Conservation (phyloP, 371 early-diverging fungal genomes). For the Choanephora cucurbitarum region DNA sequence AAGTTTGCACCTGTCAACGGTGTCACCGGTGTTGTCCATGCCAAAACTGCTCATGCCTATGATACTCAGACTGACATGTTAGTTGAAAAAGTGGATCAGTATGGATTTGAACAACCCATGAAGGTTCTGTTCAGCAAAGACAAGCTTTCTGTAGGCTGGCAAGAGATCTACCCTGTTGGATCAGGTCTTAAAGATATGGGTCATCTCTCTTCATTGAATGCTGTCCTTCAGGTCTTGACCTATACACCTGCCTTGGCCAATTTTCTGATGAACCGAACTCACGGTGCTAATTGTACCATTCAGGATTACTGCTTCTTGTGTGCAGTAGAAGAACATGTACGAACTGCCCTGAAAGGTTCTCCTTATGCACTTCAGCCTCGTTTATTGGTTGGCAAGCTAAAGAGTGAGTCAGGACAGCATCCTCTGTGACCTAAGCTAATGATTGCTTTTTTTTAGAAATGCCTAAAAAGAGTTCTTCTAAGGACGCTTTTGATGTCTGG, state of each 20-base stretch:
- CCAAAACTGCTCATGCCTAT: slow-evolving; percentile 16
- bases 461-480: slow-evolving; percentile 68
- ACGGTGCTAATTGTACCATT: slow-evolving; percentile 60
- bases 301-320: slow-evolving; percentile 68
- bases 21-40: slow-evolving; percentile 25
- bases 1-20: slow-evolving; percentile 47
- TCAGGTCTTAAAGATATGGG: slow-evolving; percentile 88
- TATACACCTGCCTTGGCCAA: slow-evolving; percentile 84
- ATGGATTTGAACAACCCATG: slow-evolving; percentile 68
- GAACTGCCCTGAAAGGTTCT: slow-evolving; percentile 25
- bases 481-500: slow-evolving; percentile 85
- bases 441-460: slow-evolving; percentile 70
- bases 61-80: slow-evolving; percentile 1
- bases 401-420: too few relatives aligned
- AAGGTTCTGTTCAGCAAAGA: slow-evolving; percentile 61
- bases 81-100: slow-evolving; percentile 42
- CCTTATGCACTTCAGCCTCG: slow-evolving; percentile 60
- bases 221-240: slow-evolving; percentile 87
- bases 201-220: slow-evolving; percentile 95
- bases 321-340: slow-evolving; percentile 65
- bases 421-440: too few relatives aligned
- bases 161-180: slow-evolving; percentile 66
- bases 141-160: slow-evolving; percentile 61
- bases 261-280: slow-evolving; percentile 65
- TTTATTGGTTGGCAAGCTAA: slow-evolving; percentile 69